Evolutionary conservation across 257 asterid genomes (phyloP), one percentile per base, ranked within the genome.

Genomic region (Paraleonurus japonicus): DNA sequence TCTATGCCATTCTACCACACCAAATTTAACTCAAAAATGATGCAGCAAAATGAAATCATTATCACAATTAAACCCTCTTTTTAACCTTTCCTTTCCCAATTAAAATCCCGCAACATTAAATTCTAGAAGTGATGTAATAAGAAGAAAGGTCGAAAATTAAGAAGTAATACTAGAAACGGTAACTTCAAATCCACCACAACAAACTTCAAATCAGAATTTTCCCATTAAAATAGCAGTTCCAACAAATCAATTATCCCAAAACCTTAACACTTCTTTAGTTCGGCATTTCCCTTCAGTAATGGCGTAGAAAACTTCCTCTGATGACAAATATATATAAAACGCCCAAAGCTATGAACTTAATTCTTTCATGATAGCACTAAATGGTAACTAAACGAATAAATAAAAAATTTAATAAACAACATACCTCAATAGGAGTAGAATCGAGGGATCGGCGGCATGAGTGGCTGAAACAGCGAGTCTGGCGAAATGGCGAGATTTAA

Each of bases 141-240:
- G 43, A 33, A 33, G 41, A 35, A 35, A 35, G 13, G 43, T 35
- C 12, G 13, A 35, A 28, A 35, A 7, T 26, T 4, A 65, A 58
- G 65, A 66, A 53, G 19, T 16, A 26, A 0, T 32, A 57, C 5
- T 20, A 3, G 28, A 64, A 39, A 8, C 8, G 19, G 69, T n/a
- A 75, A 60, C 45, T 75, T 65, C 28, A 59, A 59, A 67, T 48
- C 69, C 66, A 33, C 13, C 57, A 27, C 11, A n/a, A 13, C 1
- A 53, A 13, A 24, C 22, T 26, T 55, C 39, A 67, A 60, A 58
- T n/a, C 57, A 61, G 27, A 48, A 26, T n/a, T 59, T 5, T 30
- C 43, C 26, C 23, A 1, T 20, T 8, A 65, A 41, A 28, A 17
- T 0, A 54, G 65, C 35, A 37, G 22, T 32, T n/a, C 60, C 37